phyloP scores from a whole-genome alignment of 2,329 filamentous ascomycete genomes.

The Botrytis byssoidea region DNA sequence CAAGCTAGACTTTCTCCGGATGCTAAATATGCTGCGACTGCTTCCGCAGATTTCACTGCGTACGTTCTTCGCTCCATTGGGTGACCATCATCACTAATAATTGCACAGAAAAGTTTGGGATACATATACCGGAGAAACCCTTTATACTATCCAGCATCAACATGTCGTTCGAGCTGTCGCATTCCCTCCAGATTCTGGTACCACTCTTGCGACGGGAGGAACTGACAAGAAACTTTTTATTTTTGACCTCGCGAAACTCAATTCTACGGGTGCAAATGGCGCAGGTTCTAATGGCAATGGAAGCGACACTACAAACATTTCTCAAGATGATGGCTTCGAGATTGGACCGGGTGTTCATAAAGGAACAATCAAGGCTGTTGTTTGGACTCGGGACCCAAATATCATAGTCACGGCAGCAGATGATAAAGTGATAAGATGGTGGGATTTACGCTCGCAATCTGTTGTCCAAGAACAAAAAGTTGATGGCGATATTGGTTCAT shows the following conservation, averaged over 20 bases:
- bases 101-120: conserved; percentile 87
- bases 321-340: conserved; percentile 70
- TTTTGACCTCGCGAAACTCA: conserved; percentile 70
- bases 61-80: conserved; percentile 46
- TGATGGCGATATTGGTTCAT: conserved; percentile 84
- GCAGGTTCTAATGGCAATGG: conserved; percentile 35
- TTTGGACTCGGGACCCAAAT: conserved; percentile 88
- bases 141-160: conserved; percentile 83
- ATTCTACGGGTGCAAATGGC: conserved; percentile 33
- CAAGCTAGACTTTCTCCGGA: conserved; percentile 88
- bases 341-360: conserved; percentile 82
- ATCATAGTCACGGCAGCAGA: conserved; percentile 86
- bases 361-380: conserved; percentile 91
- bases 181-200: conserved; percentile 76
- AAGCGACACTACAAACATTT: conserved; percentile 47
- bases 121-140: conserved; percentile 85
- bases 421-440: conserved; percentile 92
- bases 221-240: conserved; percentile 96
- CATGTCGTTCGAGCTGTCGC: conserved; percentile 95
- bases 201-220: conserved; percentile 89
- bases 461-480: conserved; percentile 75
- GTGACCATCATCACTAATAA: conserved; percentile 36
- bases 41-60: conserved; percentile 94
- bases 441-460: conserved; percentile 75
- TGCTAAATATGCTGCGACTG: conserved; percentile 84